Evolutionary conservation across 1,284 basidiomycete genomes (phyloP), one percentile per base, ranked within the genome.

Genomic region (Austropuccinia psidii): DNA sequence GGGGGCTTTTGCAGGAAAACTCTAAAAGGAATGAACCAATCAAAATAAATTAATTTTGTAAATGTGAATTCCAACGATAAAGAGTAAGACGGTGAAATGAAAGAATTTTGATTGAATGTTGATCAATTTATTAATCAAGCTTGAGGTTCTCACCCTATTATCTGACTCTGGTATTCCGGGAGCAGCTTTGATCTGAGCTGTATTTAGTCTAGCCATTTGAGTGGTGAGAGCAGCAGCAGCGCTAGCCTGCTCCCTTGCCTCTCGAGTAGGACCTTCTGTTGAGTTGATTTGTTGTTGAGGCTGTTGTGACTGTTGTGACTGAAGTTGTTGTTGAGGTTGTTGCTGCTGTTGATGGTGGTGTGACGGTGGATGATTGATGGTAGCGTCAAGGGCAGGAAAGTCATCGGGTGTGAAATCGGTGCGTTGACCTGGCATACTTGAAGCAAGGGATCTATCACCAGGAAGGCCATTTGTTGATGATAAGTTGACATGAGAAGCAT

Each of bases 321-420:
- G 21, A 15, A 15, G 50, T 29, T 65, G 62, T 24, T 65, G 43
- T 43, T 45, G 50, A n/a, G 57, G 67, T 45, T 57, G 68, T 41
- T 70, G 68, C 33, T 57, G 66, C 29, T 60, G 58, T 35, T 61
- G 58, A 37, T 60, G 57, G 11, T 60, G 57, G 17, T 35, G 35
- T n/a, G n/a, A n/a, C n/a, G n/a, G n/a, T n/a, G n/a, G n/a, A 21
- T 64, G 70, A 31, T 57, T 64, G 49, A 73, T 50, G 27, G 61
- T 33, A 43, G 70, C 70, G 55, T 73, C 70, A n/a, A 73, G 60
- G 27, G 70, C 70, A 27, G 70, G 70, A 41, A 73, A 73, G 50
- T 73, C 70, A 33, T 73, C 70, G 27, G 70, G 60, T 24, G 70
- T 64, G 61, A 73, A 73, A 43, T 73, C 70, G 29, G 70, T 73